Percentiles rank a stretch among this genome's conserved stretches.
These are phyloP conservation scores for Leishmania tarentolae DNA, from an alignment of 208 protist species.

Conservation along the genomic window DNA sequence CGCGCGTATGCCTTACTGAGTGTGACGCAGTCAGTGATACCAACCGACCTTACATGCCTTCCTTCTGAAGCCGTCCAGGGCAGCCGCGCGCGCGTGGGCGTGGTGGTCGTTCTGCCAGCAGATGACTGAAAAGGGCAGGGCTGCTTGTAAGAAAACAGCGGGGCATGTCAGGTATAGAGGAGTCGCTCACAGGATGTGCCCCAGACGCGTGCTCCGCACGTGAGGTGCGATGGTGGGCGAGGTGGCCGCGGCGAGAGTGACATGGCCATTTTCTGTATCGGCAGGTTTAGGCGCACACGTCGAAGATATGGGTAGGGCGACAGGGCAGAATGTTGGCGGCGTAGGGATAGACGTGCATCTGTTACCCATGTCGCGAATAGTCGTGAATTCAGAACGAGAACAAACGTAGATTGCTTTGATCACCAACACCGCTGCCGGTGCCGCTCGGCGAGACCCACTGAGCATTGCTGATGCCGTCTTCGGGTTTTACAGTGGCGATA, in stretches of 20 bases:
- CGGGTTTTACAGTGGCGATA: not conserved
- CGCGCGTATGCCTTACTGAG: not conserved
- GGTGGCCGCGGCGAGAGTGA: not conserved
- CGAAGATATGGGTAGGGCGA: not conserved
- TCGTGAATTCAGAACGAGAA: not conserved
- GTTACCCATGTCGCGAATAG: not conserved
- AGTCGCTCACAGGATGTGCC: not conserved
- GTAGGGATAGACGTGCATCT: not conserved
- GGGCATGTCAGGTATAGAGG: not conserved
- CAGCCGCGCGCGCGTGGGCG: not conserved
- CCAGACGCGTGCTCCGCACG: not conserved
- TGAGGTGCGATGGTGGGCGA: not conserved
- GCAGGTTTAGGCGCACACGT: not conserved
- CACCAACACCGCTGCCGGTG: not conserved
- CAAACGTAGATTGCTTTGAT: no score
- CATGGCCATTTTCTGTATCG: not conserved
- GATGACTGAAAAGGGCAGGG: not conserved
- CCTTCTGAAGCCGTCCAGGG: not conserved
- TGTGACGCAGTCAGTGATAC: not conserved
- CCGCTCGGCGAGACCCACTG: no score
- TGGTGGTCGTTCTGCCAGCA: not conserved
- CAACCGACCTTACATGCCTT: not conserved
- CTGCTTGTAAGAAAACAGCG: not conserved
- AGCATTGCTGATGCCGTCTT: not conserved
- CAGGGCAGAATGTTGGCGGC: not conserved